A percentile compares a stretch with the other conserved stretches of the same genome.
phyloP scores from a whole-genome alignment of 805 yeast species.

The Yamadazyma tumulicola region DNA sequence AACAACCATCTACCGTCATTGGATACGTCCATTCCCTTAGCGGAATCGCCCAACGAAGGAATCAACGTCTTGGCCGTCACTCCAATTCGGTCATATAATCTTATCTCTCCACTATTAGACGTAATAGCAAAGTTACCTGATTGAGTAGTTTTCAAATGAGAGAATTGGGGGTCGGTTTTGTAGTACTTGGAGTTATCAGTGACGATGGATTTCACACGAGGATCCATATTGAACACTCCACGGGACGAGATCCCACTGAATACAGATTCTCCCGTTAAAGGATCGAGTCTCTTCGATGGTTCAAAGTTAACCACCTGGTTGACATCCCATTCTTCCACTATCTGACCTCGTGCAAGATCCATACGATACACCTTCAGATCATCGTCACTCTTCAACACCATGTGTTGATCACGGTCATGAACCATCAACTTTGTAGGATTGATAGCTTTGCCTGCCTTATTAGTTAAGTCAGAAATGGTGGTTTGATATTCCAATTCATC shows the following conservation, averaged over 20 bases:
- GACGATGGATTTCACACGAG: constrained; percentile 65
- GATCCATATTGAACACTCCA: constrained; percentile 74
- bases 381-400: constrained; percentile 48
- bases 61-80: constrained; percentile 71
- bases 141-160: constrained; percentile 66
- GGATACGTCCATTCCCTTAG: constrained; percentile 65
- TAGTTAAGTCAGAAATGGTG: constrained; percentile 59
- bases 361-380: constrained; percentile 53
- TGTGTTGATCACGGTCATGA: constrained; percentile 66
- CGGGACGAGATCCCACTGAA: constrained; percentile 66
- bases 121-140: constrained; percentile 75
- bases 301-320: constrained; percentile 51
- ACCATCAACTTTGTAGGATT: constrained; percentile 69
- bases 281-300: constrained; percentile 72
- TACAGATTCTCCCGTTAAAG: constrained; percentile 68
- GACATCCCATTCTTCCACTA: constrained; percentile 84
- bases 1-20: constrained; percentile 79
- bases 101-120: constrained; percentile 68
- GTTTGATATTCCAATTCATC: constrained; percentile 57
- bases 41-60: constrained; percentile 80
- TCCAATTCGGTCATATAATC: constrained; percentile 71
- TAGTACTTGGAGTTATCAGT: constrained; percentile 43
- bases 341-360: constrained; percentile 76
- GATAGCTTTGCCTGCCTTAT: constrained; percentile 45
- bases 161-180: constrained; percentile 51